Conservation (phyloP, 305 asterid species). For the Fraxinus latifolia region DNA sequence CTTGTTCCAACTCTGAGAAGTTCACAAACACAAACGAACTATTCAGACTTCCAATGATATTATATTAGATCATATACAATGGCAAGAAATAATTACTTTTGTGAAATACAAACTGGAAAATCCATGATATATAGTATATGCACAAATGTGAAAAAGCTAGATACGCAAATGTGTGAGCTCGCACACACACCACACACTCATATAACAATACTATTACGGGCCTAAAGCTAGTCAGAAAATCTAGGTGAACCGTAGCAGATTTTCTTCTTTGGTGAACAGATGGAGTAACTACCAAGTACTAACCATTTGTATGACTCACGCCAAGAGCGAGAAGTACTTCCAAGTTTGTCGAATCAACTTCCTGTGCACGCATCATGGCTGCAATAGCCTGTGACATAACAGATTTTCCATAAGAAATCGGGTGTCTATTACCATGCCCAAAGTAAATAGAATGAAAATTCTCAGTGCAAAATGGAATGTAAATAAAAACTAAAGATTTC, state of each 20-base stretch:
- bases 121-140: not conserved
- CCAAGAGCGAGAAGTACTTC: slow-evolving; percentile 99
- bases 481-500: not conserved
- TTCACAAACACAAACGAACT: slow-evolving; percentile 17
- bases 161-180: not conserved
- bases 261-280: slow-evolving; percentile 4
- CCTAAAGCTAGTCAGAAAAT: not conserved
- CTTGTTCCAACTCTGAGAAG: slow-evolving; percentile 90
- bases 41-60: slow-evolving; percentile 1
- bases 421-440: not conserved
- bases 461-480: not conserved
- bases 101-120: not conserved
- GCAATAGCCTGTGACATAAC: slow-evolving; percentile 85
- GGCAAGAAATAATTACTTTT: not conserved
- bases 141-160: not conserved
- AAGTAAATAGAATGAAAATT: slow-evolving; percentile 4
- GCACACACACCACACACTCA: not conserved
- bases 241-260: not conserved
- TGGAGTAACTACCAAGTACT: slow-evolving; percentile 47
- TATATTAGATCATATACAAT: not conserved
- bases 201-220: not conserved
- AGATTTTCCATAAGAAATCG: not conserved
- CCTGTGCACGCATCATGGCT: slow-evolving; percentile 99
- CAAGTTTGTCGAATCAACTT: slow-evolving; percentile 88
- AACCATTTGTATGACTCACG: slow-evolving; percentile 98